A percentile compares a stretch with the other conserved stretches of the same genome.
Conservation (phyloP, 768 basidiomycete species). For the Leccinellum albellum region DNA sequence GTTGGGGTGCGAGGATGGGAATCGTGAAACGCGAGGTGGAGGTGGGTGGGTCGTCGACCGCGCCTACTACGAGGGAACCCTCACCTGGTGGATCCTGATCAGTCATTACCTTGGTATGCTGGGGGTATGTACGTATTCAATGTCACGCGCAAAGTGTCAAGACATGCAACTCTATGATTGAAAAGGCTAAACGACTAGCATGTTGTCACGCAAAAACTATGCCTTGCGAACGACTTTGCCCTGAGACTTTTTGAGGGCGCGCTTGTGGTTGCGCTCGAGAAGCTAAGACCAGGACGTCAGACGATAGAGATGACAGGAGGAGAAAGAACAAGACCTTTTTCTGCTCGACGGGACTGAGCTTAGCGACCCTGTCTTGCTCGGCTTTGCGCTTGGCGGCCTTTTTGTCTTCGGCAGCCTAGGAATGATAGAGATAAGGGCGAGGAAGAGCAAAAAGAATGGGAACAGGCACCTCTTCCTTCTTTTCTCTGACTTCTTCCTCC, state of each 20-base stretch:
- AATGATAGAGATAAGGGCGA: not conserved
- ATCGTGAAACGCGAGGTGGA: constrained; percentile 29
- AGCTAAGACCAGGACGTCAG: constrained; percentile 34
- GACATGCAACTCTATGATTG: constrained; percentile 14
- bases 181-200: not conserved
- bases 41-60: constrained; percentile 10
- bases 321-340: constrained; percentile 54
- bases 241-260: constrained; percentile 64
- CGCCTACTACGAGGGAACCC: constrained; percentile 14
- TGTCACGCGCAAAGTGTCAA: constrained; percentile 8
- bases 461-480: constrained; percentile 60
- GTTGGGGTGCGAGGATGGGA: constrained; percentile 68
- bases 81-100: constrained; percentile 20
- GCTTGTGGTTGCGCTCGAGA: constrained; percentile 77
- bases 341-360: constrained; percentile 75
- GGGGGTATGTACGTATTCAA: not conserved
- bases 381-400: constrained; percentile 68
- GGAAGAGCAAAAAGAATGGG: not conserved
- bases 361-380: constrained; percentile 69
- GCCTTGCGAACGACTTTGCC: constrained; percentile 47
- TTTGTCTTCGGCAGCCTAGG: constrained; percentile 59
- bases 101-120: constrained; percentile 5
- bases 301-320: not conserved
- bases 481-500: constrained; percentile 62
- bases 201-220: constrained; percentile 5